These are phyloP conservation scores for Candida maesae DNA, from an alignment of 805 yeast species.

Conservation along the genomic window DNA sequence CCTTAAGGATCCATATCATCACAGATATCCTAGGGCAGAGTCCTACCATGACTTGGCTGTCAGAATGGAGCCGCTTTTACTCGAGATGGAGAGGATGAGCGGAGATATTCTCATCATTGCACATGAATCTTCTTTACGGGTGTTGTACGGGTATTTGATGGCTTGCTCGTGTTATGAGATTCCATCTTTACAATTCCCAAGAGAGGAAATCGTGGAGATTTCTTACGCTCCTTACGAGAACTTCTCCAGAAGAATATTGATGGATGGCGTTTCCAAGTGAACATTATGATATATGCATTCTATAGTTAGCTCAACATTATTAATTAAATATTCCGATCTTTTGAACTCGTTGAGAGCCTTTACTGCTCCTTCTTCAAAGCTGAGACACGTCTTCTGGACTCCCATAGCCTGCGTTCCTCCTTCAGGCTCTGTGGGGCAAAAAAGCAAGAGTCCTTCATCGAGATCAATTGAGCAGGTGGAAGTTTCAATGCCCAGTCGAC, in stretches of 20 bases:
- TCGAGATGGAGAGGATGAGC: constrained; percentile 90
- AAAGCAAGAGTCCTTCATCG: constrained; percentile 59
- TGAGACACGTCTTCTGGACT: constrained; percentile 20
- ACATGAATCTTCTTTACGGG: constrained; percentile 85
- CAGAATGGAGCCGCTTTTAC: constrained; percentile 84
- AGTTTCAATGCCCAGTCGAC: constrained; percentile 60
- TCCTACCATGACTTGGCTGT: constrained; percentile 95
- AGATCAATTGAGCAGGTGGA: constrained; percentile 47
- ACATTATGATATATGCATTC: no score
- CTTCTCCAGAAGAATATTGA: constrained; percentile 50
- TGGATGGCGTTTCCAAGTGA: constrained; percentile 22
- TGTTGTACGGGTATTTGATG: constrained; percentile 92
- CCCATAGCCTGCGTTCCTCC: constrained; percentile 42
- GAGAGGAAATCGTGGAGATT: constrained; percentile 82
- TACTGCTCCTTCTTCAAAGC: constrained; percentile 2
- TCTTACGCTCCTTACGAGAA: constrained; percentile 84
- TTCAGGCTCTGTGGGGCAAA: constrained; percentile 42
- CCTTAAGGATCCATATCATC: constrained; percentile 82
- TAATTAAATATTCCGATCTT: no score
- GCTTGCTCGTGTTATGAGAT: constrained; percentile 85
- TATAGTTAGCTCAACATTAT: neutral
- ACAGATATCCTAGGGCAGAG: constrained; percentile 87
- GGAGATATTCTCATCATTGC: constrained; percentile 88
- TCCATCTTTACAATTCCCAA: constrained; percentile 73
- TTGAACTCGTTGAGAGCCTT: neutral